phyloP scores from a whole-genome alignment of 129 eudicot genomes.

The Lonicera japonica region DNA sequence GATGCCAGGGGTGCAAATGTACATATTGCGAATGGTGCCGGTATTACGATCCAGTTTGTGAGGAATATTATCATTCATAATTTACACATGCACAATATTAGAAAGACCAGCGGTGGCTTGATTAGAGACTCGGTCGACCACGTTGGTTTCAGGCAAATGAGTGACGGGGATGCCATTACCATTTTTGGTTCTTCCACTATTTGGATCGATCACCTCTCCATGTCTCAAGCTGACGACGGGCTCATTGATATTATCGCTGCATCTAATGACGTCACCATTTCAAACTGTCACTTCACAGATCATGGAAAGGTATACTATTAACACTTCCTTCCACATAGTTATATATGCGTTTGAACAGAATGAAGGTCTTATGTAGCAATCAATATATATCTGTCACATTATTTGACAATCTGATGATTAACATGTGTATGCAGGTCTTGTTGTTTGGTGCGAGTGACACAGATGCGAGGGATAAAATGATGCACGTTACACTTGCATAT shows the following conservation, averaged over 20 bases:
- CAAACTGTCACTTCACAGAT: constrained; percentile 19
- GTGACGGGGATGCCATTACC: constrained; percentile 23
- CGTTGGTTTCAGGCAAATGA: constrained; percentile 6
- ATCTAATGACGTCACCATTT: constrained; percentile 25
- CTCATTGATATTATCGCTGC: constrained; percentile 18
- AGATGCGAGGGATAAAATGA: constrained; percentile 5
- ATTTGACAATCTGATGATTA: not conserved
- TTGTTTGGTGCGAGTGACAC: constrained; percentile 29
- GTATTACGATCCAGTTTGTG: constrained; percentile 40
- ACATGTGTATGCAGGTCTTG: constrained; percentile 16
- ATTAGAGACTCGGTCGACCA: constrained; percentile 19
- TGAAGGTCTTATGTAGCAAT: too few species aligned
- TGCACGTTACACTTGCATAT: constrained; percentile 27
- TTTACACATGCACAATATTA: constrained; percentile 20
- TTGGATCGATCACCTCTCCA: constrained; percentile 26
- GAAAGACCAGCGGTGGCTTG: constrained; percentile 7
- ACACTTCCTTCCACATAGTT: too few species aligned
- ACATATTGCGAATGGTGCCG: constrained; percentile 35
- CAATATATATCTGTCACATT: too few species aligned
- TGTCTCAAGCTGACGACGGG: constrained; percentile 7
- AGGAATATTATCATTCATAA: constrained; percentile 37
- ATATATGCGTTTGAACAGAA: too few species aligned
- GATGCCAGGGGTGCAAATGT: constrained; percentile 48
- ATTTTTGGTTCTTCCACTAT: constrained; percentile 8
- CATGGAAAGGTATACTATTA: constrained; percentile 14